Conservation (phyloP, 352 stramenopile species). For the Globisporangium lucens region DNA sequence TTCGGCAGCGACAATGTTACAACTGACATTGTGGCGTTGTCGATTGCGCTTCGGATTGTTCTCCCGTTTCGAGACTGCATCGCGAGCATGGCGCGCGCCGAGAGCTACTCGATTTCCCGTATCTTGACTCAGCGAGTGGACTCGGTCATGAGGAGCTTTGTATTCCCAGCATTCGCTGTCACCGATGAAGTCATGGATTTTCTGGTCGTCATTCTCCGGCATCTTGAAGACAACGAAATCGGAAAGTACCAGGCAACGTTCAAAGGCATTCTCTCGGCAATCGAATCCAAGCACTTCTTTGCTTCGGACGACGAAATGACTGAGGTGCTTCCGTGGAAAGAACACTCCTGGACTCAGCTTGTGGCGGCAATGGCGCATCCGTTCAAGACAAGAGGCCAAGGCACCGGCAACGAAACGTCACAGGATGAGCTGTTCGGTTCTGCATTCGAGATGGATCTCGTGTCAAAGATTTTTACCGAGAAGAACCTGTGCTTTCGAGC, state of each 20-base stretch:
- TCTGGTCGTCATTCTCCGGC: conserved; percentile 39
- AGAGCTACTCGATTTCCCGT: conserved; percentile 39
- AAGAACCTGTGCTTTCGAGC: conserved; percentile 25
- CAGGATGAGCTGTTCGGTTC: conserved; percentile 8
- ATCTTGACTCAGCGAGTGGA: conserved; percentile 46
- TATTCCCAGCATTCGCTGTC: conserved; percentile 23
- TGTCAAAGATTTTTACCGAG: conserved; percentile 22
- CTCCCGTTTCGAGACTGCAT: conserved; percentile 50
- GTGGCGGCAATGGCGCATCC: conserved; percentile 32
- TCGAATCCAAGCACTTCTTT: conserved; percentile 33
- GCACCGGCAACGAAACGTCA: neutral
- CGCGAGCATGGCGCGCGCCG: conserved; percentile 27
- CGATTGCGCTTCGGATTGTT: conserved; percentile 35
- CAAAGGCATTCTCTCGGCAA: conserved; percentile 34
- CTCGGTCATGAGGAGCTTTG: conserved; percentile 36
- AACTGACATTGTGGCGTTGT: conserved; percentile 31
- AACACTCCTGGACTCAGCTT: conserved; percentile 9
- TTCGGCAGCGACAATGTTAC: conserved; percentile 28
- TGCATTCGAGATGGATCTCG: conserved; percentile 6
- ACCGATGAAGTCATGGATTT: conserved; percentile 41
- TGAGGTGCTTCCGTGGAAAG: neutral
- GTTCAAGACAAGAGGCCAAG: conserved; percentile 20
- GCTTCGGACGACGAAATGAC: conserved; percentile 7
- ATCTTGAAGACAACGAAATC: conserved; percentile 49
- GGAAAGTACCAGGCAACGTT: conserved; percentile 39